Evolutionary conservation across 2,329 filamentous ascomycete genomes (phyloP).

Genomic region (Pseudodiploospora longispora): DNA sequence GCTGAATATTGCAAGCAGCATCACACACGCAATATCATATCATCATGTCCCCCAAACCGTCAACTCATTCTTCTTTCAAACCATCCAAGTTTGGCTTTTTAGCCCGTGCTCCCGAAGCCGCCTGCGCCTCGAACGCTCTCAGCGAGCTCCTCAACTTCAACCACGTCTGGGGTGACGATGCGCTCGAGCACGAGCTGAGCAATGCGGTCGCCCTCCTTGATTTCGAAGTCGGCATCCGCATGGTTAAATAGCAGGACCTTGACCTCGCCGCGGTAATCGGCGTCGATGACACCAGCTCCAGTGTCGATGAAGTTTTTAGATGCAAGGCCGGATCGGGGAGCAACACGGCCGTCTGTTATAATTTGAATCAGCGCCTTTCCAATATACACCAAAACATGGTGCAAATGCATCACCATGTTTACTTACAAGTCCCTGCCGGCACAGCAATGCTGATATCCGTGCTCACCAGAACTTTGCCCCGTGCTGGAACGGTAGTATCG

Average conservation of each 20-base stretch:
- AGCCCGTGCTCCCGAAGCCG: slow-evolving; percentile 83
- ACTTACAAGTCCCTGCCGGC: slow-evolving; percentile 79
- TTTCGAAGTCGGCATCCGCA: slow-evolving; percentile 67
- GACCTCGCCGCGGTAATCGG: slow-evolving; percentile 89
- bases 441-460: slow-evolving; percentile 90
- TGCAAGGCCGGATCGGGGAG: slow-evolving; percentile 84
- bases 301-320: slow-evolving; percentile 94
- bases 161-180: slow-evolving; percentile 86
- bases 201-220: slow-evolving; percentile 81
- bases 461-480: slow-evolving; percentile 79
- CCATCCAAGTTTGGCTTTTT: no score
- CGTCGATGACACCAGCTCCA: slow-evolving; percentile 93
- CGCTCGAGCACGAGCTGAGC: slow-evolving; percentile 91
- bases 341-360: slow-evolving; percentile 72
- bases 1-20: not conserved
- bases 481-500: slow-evolving; percentile 66
- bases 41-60: not conserved
- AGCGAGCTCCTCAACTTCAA: slow-evolving; percentile 82
- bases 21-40: not conserved
- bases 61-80: no score
- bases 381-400: not conserved
- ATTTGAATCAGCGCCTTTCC: slow-evolving; percentile 3
- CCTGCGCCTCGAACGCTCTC: slow-evolving; percentile 86
- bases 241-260: slow-evolving; percentile 96
- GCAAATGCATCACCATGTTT: not conserved